Evolutionary conservation across 2,329 filamentous ascomycete species (phyloP).

Genomic region (Stachybotrys chlorohalonatus): DNA sequence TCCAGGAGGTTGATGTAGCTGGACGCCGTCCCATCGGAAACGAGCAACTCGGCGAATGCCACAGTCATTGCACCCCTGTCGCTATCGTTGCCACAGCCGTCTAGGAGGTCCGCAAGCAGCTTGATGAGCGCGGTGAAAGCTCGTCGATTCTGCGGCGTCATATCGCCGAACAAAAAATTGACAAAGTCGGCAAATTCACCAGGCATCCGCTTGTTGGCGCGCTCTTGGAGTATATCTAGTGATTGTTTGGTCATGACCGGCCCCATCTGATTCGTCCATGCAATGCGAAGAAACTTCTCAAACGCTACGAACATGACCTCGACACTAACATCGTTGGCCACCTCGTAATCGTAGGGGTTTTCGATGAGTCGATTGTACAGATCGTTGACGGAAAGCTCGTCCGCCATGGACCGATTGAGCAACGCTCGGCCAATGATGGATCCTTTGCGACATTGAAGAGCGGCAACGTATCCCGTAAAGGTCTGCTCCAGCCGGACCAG

Average conservation of each 20-base stretch:
- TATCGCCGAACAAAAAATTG: slow-evolving; percentile 53
- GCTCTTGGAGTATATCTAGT: slow-evolving; percentile 65
- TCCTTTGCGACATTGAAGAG: slow-evolving; percentile 75
- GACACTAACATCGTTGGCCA: slow-evolving; percentile 64
- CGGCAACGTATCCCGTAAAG: slow-evolving; percentile 73
- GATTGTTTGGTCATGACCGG: slow-evolving; percentile 66
- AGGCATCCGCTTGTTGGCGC: slow-evolving; percentile 55
- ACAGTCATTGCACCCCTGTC: slow-evolving; percentile 82
- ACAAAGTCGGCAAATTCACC: slow-evolving; percentile 67
- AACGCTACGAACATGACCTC: slow-evolving; percentile 88
- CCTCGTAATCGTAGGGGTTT: slow-evolving; percentile 68
- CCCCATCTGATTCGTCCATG: slow-evolving; percentile 84
- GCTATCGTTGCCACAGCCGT: slow-evolving; percentile 83
- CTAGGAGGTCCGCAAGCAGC: slow-evolving; percentile 76
- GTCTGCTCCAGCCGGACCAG: slow-evolving; percentile 73
- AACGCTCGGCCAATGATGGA: slow-evolving; percentile 74
- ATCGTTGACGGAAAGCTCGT: slow-evolving; percentile 78
- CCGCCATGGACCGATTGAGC: slow-evolving; percentile 58
- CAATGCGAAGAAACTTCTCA: slow-evolving; percentile 82
- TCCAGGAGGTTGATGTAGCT: slow-evolving; percentile 85
- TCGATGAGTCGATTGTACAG: slow-evolving; percentile 84
- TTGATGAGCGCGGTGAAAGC: slow-evolving; percentile 80
- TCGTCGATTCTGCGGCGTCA: slow-evolving; percentile 61
- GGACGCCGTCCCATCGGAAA: slow-evolving; percentile 66
- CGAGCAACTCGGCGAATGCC: slow-evolving; percentile 80